phyloP scores from a whole-genome alignment of 192 early-diverging fungal genomes.

The Coemansia sp. region DNA sequence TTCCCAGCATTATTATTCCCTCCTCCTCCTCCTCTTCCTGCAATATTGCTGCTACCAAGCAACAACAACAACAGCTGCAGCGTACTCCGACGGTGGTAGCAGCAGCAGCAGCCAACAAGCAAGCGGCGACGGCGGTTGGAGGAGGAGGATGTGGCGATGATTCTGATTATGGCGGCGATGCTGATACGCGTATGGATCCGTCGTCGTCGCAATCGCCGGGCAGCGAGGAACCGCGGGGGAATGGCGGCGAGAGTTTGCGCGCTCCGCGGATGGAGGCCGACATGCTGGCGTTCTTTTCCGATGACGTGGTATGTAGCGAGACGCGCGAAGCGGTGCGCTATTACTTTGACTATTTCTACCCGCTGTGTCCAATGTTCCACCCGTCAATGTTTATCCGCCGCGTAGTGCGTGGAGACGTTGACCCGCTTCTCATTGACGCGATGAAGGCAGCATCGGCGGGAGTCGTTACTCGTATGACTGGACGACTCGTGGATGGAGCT shows the following conservation, averaged over 20 bases:
- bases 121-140: too few species aligned
- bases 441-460: conserved; percentile 50
- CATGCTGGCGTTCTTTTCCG: conserved; percentile 36
- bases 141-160: not conserved
- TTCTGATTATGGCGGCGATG: not conserved
- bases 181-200: not conserved
- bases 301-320: conserved; percentile 27
- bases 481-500: conserved; percentile 29
- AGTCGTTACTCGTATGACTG: conserved; percentile 34
- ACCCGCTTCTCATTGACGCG: conserved; percentile 49
- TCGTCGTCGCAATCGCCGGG: conserved; percentile 1
- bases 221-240: not conserved
- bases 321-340: conserved; percentile 50
- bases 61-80: too few species aligned
- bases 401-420: conserved; percentile 45
- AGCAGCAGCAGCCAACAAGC: too few species aligned
- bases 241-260: conserved; percentile 18
- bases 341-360: conserved; percentile 58
- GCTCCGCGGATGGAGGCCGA: conserved; percentile 37
- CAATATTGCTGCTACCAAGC: too few species aligned
- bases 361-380: conserved; percentile 54
- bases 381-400: conserved; percentile 56
- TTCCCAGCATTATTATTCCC: not conserved
- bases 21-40: not conserved
- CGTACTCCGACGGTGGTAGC: too few species aligned